Evolutionary conservation across 306 rosid species (phyloP).

Genomic region (Dicorynia guianensis): DNA sequence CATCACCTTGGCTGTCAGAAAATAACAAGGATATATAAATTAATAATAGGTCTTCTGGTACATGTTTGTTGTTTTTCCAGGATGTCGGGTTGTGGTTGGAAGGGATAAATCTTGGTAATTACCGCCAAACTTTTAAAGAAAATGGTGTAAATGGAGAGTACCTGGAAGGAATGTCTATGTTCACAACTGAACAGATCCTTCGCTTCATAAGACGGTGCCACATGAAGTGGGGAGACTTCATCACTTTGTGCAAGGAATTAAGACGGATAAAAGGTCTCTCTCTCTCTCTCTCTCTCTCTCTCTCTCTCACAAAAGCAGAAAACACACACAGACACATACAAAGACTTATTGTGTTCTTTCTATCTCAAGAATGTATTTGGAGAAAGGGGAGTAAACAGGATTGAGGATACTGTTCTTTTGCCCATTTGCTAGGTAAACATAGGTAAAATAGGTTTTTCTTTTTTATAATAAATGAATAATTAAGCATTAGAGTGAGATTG

Average conservation of each 20-base stretch:
- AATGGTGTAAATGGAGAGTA: slow-evolving; percentile 79
- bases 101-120: slow-evolving; percentile 67
- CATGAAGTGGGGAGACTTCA: slow-evolving; percentile 84
- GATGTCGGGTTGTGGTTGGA: slow-evolving; percentile 84
- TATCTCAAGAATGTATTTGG: not conserved
- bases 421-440: too few relatives aligned
- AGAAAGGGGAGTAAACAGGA: not conserved
- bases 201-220: slow-evolving; percentile 77
- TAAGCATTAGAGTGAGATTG: not conserved
- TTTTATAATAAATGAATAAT: slow-evolving; percentile 8
- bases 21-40: not conserved
- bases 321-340: not conserved
- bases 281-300: not conserved
- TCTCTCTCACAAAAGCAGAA: not conserved
- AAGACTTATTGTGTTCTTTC: not conserved
- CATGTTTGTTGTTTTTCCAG: slow-evolving; percentile 40
- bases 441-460: not conserved
- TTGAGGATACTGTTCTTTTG: not conserved
- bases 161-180: slow-evolving; percentile 80
- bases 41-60: not conserved
- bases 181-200: slow-evolving; percentile 76
- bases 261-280: slow-evolving; percentile 70
- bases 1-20: not conserved
- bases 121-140: slow-evolving; percentile 66
- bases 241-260: slow-evolving; percentile 73